Conservation (phyloP, 257 asterid species). For the Solanum bulbocastanum region DNA sequence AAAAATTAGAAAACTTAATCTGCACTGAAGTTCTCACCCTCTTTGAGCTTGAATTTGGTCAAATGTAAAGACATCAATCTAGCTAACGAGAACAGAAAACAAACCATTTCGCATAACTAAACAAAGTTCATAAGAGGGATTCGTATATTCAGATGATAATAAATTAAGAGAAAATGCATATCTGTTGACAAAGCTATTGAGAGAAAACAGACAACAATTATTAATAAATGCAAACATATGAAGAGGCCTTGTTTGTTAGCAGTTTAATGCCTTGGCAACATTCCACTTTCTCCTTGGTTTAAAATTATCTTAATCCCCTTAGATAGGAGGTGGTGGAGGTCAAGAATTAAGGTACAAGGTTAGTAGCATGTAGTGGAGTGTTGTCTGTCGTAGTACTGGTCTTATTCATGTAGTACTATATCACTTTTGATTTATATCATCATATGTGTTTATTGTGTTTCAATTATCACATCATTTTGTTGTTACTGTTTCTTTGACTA, state of each 20-base stretch:
- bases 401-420: background rate
- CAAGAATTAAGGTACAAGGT: background rate
- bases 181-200: background rate
- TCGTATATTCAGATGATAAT: background rate
- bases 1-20: background rate
- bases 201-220: background rate
- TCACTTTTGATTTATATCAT: background rate
- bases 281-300: background rate
- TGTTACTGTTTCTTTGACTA: background rate
- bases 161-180: background rate
- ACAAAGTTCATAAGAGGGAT: background rate
- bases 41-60: background rate
- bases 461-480: background rate
- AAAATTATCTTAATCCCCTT: background rate
- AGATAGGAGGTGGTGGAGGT: background rate
- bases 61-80: background rate
- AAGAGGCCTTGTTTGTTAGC: background rate
- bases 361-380: background rate
- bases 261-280: background rate
- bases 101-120: background rate
- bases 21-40: background rate
- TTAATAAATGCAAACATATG: background rate
- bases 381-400: background rate
- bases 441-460: background rate
- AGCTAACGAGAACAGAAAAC: background rate